Percentiles rank a stretch among this genome's conserved stretches.
phyloP scores from a whole-genome alignment of 179 eudicot species.

The Carnegiea gigantea region DNA sequence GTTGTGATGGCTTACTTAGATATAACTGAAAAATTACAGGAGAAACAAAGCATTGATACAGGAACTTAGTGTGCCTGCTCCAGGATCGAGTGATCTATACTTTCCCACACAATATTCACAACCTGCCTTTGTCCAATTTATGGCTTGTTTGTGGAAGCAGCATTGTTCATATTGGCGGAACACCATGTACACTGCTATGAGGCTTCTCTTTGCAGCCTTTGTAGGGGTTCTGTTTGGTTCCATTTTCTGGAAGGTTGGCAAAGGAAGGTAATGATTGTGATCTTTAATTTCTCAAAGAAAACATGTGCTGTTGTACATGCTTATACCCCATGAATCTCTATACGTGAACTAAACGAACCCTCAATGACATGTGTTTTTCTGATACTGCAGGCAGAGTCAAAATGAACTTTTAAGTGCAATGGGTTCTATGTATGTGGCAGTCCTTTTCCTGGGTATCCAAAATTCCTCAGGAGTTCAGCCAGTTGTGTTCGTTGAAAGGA shows the following conservation, averaged over 20 bases:
- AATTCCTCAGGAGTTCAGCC: conserved; percentile 66
- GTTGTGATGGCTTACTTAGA: not conserved
- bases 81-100: conserved; percentile 55
- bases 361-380: not conserved
- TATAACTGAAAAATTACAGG: conserved; percentile 33
- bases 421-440: conserved; percentile 81
- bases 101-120: conserved; percentile 55
- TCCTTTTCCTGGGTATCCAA: conserved; percentile 59
- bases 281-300: not conserved
- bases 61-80: conserved; percentile 50
- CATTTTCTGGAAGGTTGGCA: conserved; percentile 75
- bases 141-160: conserved; percentile 58
- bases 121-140: conserved; percentile 34
- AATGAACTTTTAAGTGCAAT: conserved; percentile 56
- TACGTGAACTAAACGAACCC: not conserved
- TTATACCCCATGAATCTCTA: too few species aligned
- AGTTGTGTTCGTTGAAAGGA: conserved; percentile 64
- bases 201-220: conserved; percentile 42
- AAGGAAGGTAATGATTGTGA: not conserved
- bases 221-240: conserved; percentile 44
- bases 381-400: conserved; percentile 26
- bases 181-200: conserved; percentile 46
- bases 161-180: conserved; percentile 55
- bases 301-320: too few species aligned
- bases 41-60: conserved; percentile 66